A percentile compares a stretch with the other conserved stretches of the same genome.
Evolutionary conservation across 768 basidiomycete species (phyloP).

Genomic region (Phlegmacium glaucopus): DNA sequence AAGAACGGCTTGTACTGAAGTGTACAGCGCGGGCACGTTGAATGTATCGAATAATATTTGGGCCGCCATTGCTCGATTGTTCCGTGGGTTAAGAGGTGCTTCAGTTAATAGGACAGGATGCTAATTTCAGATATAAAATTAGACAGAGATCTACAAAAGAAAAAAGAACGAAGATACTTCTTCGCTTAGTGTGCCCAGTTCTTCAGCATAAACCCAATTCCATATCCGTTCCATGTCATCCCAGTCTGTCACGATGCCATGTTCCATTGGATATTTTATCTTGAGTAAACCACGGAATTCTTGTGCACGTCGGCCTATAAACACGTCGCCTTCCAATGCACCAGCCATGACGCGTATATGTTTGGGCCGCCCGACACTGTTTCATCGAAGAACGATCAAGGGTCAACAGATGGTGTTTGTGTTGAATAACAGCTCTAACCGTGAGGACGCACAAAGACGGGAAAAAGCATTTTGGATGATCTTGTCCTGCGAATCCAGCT

Average conservation of each 20-base stretch:
- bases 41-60: conserved; percentile 99
- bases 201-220: conserved; percentile 97
- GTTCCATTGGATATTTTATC: conserved; percentile 99
- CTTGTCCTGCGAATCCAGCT: conserved; percentile 98
- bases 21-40: conserved; percentile 97
- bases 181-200: conserved; percentile 92
- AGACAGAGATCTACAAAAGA: conserved; percentile 10
- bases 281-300: conserved; percentile 94
- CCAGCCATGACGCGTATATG: conserved; percentile 98
- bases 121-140: conserved; percentile 39
- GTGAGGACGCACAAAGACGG: conserved; percentile 86
- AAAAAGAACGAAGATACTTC: conserved; percentile 56
- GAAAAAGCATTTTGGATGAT: conserved; percentile 99
- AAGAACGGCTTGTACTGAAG: conserved; percentile 94
- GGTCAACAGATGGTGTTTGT: conserved; percentile 22
- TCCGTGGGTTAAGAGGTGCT: conserved; percentile 94
- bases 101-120: conserved; percentile 97
- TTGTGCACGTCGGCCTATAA: conserved; percentile 94
- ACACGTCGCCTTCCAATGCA: conserved; percentile 92
- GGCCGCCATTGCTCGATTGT: conserved; percentile 93
- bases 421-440: conserved; percentile 30
- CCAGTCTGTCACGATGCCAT: conserved; percentile 99
- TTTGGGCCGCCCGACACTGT: conserved; percentile 93
- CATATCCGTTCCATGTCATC: conserved; percentile 99
- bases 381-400: conserved; percentile 11